These are phyloP conservation scores for Talaromyces wortmannii DNA, from an alignment of 495 filamentous ascomycete species.

Conservation along the genomic window DNA sequence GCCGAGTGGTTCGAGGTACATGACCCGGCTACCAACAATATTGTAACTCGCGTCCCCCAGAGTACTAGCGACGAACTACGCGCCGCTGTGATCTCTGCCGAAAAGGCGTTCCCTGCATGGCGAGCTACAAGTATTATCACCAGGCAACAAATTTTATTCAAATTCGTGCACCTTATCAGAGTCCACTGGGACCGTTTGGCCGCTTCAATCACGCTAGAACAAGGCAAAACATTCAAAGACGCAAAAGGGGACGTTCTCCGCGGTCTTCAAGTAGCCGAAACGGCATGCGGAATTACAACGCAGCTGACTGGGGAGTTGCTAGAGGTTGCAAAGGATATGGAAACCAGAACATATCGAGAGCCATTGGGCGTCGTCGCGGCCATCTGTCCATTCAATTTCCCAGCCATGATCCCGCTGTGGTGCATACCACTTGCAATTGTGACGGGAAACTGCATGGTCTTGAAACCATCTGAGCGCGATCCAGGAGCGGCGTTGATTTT, in stretches of 20 bases:
- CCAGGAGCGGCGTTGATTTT: constrained; percentile 85
- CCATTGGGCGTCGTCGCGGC: constrained; percentile 79
- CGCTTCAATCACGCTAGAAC: constrained; percentile 82
- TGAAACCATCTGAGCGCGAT: constrained; percentile 89
- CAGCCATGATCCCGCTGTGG: background rate
- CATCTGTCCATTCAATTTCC: constrained; percentile 65
- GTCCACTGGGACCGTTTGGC: constrained; percentile 84
- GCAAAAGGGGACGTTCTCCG: constrained; percentile 79
- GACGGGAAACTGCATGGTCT: constrained; percentile 74
- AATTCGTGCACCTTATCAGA: constrained; percentile 68
- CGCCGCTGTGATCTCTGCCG: constrained; percentile 68
- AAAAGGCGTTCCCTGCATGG: constrained; percentile 74
- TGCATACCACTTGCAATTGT: constrained; percentile 50
- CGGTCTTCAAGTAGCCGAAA: constrained; percentile 82
- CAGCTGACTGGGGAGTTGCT: constrained; percentile 78
- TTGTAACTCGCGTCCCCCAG: constrained; percentile 85
- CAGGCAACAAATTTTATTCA: constrained; percentile 86
- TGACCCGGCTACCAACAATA: constrained; percentile 95
- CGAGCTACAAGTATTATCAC: constrained; percentile 63
- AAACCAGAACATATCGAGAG: constrained; percentile 74
- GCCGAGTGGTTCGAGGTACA: constrained; percentile 82
- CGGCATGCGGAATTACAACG: constrained; percentile 74
- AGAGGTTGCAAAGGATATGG: constrained; percentile 88
- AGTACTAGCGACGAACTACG: constrained; percentile 69
- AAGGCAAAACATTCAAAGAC: constrained; percentile 86